Base-by-base conservation (phyloP, 2,329 filamentous ascomycete genomes). In the Tolypocladium inflatum region DNA sequence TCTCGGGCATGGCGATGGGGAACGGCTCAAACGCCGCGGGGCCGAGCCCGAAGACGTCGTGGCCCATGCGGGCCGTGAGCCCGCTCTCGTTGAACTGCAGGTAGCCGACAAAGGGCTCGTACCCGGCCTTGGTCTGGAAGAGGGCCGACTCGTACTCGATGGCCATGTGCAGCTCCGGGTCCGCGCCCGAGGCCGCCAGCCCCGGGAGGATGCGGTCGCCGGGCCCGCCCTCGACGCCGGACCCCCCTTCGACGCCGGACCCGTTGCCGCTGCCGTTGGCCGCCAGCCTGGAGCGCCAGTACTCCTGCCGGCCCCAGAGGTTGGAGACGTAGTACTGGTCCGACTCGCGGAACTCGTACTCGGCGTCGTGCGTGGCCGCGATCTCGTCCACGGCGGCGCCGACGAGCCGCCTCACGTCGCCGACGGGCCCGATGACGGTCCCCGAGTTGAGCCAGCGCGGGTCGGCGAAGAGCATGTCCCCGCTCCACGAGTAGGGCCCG, bases 361-460 rank as follows among this genome's bases (percentile, higher is more conserved):
- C 55, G 3, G 63, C 58, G 21, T 74, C 66, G 58, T 72, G 70
- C 1, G 73, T 70, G 13, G 66, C 66, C 39, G 68, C 62, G 54
- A 77, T 62, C 56, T 69, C 67, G 19, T 61, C 61, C 51, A 70
- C 63, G 21, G 65, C 64, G 8, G 63, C 68, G 6, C 63, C 53
- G 30, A 71, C 60, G 11, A 69, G 63, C 13, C 59, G 62, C 55
- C 62, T 65, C 57, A 71, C 8, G 30, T 71, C 67, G 7, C 62
- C 64, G 21, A 74, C 61, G 1, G 74, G 74, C 1, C 73, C 76
- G 53, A 78, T 75, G 33, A 77, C 70, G 19, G 75, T 76, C n/a
- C 76, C 76, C 5, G 76, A 78, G 64, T 78, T 78, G 39, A 78
- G 67, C 69, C 70, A 78, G 23, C 71, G 70, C 9, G 75, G 71